Base-by-base conservation (phyloP, 2,329 filamentous ascomycete species). In the Cryoendolithus antarcticus region DNA sequence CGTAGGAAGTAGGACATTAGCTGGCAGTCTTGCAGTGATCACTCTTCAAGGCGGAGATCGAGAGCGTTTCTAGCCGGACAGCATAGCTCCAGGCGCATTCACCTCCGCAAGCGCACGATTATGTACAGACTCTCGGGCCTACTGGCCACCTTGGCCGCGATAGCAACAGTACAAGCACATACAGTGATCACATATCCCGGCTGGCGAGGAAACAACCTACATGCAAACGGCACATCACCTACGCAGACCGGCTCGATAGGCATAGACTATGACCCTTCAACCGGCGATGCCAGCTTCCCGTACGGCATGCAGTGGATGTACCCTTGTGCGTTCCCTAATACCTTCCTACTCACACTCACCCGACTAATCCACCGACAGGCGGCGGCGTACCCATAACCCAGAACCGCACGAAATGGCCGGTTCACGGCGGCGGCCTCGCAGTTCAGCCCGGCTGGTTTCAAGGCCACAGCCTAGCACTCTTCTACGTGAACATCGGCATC, bases 291-390 rank as follows among this genome's bases (percentile, higher is more conserved):
- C 11, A 55, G 63, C 1, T 91, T 76, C 51, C 86, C 86, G 2
- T 93, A 83, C 50, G 88, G 86, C 63, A 89, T 91, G 83, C 82
- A 93, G 66, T 95, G 86, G 86, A 77, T 80, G 59, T 94, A 93
- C 67, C 86, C 88, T 62, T 95, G 86, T 94, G 69, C 65, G 84
- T 67, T 15, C 38, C 28, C 7, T 9, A 15, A 6, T 15, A 15
- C 11, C 9, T 8, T 19, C 3, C 3, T 41, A 41, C 53, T 24
- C 48, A 46, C 6, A 4, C 9, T 12, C 31, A 3, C n/a, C 15
- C 11, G 6, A 8, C 31, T 19, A 31, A 6, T 9, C 30, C 12
- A 13, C n/a, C 9, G 12, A 15, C 12, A 12, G 89, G 89, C 59
- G 91, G 91, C 42, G 91, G 91, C 45, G 77, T 89, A 66, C 68